phyloP scores from a whole-genome alignment of 2,329 filamentous ascomycete species.

The Cladosporium halotolerans region DNA sequence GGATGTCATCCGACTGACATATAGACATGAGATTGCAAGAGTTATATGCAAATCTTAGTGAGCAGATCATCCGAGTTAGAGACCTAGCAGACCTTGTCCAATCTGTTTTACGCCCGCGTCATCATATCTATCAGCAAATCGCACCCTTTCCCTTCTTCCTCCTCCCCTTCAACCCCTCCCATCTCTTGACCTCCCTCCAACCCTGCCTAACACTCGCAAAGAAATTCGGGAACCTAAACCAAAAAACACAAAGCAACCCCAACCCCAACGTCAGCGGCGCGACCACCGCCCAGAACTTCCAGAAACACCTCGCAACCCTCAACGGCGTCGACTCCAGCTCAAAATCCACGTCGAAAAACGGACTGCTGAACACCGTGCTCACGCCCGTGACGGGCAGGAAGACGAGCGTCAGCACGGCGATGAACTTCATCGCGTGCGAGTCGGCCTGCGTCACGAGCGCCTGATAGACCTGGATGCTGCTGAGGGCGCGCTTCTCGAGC shows the following conservation, averaged over 20 bases:
- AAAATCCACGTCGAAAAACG: slow-evolving; percentile 7
- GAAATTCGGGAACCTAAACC: background rate
- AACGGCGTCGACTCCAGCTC: background rate
- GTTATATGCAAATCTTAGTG: no score
- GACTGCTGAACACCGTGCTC: slow-evolving; percentile 3
- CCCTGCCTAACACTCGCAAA: background rate
- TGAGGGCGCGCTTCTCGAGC: background rate
- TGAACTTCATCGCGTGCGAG: slow-evolving; percentile 9
- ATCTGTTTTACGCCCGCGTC: background rate
- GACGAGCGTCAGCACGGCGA: slow-evolving; percentile 1
- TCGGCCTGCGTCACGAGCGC: background rate
- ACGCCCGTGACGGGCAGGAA: slow-evolving; percentile 7
- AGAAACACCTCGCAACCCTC: slow-evolving; percentile 6
- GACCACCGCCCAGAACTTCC: slow-evolving; percentile 7
- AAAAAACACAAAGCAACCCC: background rate
- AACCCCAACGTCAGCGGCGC: slow-evolving; percentile 2
- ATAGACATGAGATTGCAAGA: no score
- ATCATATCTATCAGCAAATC: background rate
- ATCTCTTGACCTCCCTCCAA: background rate
- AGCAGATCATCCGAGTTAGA: no score
- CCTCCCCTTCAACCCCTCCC: background rate
- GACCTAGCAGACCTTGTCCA: no score
- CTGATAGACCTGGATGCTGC: slow-evolving; percentile 2
- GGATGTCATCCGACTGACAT: no score
- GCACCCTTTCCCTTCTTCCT: background rate